A percentile compares a stretch with the other conserved stretches of the same genome.
Conservation (phyloP, 2,329 filamentous ascomycete genomes). For the Pyricularia sp. region DNA sequence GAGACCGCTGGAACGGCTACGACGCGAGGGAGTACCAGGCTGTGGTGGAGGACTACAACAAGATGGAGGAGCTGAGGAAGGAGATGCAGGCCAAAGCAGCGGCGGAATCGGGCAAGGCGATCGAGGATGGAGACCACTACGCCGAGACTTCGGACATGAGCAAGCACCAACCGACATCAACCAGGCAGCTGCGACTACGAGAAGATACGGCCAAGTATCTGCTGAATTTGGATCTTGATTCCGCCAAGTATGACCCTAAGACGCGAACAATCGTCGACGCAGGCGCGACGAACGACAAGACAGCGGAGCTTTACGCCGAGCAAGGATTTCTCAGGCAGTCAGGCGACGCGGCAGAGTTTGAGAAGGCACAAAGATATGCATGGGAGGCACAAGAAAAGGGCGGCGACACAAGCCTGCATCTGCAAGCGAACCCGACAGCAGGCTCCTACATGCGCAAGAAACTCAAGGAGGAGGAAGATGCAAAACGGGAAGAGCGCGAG, state of each 20-base stretch:
- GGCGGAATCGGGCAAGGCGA: conserved; percentile 33
- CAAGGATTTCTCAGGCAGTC: conserved; percentile 83
- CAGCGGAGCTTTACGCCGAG: conserved; percentile 74
- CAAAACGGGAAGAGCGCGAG: conserved; percentile 52
- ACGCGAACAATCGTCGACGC: conserved; percentile 81
- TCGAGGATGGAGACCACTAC: conserved; percentile 58
- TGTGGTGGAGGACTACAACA: conserved; percentile 82
- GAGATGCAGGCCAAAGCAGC: conserved; percentile 34
- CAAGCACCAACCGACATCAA: conserved; percentile 79
- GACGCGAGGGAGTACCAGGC: conserved; percentile 73
- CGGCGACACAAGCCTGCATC: conserved; percentile 67
- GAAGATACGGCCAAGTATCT: conserved; percentile 98
- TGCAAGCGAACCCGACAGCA: conserved; percentile 93
- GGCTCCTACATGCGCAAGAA: conserved; percentile 76
- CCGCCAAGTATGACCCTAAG: conserved; percentile 95
- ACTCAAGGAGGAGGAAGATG: conserved; percentile 59
- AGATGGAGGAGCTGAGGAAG: conserved; percentile 64
- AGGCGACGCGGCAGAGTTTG: conserved; percentile 87
- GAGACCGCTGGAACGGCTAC: conserved; percentile 98
- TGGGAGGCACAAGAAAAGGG: conserved; percentile 88
- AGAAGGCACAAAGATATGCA: conserved; percentile 75
- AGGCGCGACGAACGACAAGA: conserved; percentile 67
- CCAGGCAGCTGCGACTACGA: conserved; percentile 77
- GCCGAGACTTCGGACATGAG: conserved; percentile 97
- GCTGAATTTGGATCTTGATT: conserved; percentile 87